Conservation (phyloP, 2,329 filamentous ascomycete species). For the Lachnellula arida region DNA sequence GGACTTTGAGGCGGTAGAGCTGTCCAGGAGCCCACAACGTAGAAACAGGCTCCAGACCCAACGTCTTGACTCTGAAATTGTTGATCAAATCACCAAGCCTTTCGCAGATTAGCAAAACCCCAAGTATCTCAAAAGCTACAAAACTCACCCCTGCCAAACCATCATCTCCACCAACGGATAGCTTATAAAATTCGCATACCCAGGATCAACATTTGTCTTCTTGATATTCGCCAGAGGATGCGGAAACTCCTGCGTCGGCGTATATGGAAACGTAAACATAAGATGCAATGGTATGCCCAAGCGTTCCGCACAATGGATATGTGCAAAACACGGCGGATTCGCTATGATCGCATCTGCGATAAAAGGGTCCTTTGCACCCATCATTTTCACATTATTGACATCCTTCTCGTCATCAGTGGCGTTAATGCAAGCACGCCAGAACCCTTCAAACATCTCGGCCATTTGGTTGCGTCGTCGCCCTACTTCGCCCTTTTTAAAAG, state of each 20-base stretch:
- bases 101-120: constrained; percentile 15
- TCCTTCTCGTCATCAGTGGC: constrained; percentile 65
- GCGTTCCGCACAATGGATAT: constrained; percentile 75
- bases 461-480: constrained; percentile 62
- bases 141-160: constrained; percentile 72
- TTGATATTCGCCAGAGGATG: constrained; percentile 76
- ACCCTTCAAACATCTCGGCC: constrained; percentile 78
- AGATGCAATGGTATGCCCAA: constrained; percentile 73
- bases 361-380: constrained; percentile 57
- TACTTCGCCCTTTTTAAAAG: constrained; percentile 69
- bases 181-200: constrained; percentile 74
- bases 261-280: constrained; percentile 87
- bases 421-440: constrained; percentile 75
- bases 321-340: constrained; percentile 74
- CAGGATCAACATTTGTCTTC: constrained; percentile 63
- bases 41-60: constrained; percentile 68
- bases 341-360: constrained; percentile 79
- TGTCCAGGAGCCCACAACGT: constrained; percentile 73
- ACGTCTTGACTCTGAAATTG: constrained; percentile 62
- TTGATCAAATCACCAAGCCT: constrained; percentile 71
- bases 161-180: constrained; percentile 81
- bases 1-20: constrained; percentile 67
- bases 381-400: constrained; percentile 56
- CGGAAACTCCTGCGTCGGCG: constrained; percentile 64
- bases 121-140: not conserved